phyloP scores from a whole-genome alignment of 2,329 filamentous ascomycete species.

The Curvularia lunata region DNA sequence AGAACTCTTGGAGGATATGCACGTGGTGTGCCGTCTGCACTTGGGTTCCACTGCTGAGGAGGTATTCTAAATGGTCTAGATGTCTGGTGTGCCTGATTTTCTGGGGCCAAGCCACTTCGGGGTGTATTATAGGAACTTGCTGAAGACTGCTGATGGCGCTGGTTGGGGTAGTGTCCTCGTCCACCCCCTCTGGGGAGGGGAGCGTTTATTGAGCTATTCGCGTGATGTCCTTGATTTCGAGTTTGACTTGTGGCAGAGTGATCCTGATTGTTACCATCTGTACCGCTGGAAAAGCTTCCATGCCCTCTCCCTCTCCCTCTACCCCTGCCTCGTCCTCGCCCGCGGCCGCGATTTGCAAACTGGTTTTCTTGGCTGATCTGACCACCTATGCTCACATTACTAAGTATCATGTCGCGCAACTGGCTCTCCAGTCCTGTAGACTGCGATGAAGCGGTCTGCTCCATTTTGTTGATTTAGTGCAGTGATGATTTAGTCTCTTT shows the following conservation, averaged over 20 bases:
- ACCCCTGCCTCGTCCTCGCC: slow-evolving; percentile 10
- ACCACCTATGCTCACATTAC: slow-evolving; percentile 52
- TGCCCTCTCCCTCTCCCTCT: slow-evolving; percentile 26
- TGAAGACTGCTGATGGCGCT: slow-evolving; percentile 19
- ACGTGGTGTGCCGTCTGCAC: slow-evolving; percentile 1
- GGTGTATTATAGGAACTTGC: neutral
- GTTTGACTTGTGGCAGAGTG: slow-evolving; percentile 15
- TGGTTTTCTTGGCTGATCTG: slow-evolving; percentile 27
- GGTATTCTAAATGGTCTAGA: slow-evolving; percentile 8
- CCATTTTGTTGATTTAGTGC: slow-evolving; percentile 26
- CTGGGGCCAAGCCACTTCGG: slow-evolving; percentile 6
- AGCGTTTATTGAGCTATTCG: slow-evolving; percentile 5
- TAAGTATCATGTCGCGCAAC: slow-evolving; percentile 66
- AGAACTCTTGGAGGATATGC: slow-evolving; percentile 27
- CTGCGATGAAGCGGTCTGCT: slow-evolving; percentile 15
- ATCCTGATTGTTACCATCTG: slow-evolving; percentile 12
- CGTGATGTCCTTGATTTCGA: slow-evolving; percentile 17
- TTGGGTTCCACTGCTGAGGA: slow-evolving; percentile 7
- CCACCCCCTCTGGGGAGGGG: slow-evolving; percentile 17
- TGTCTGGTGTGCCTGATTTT: neutral
- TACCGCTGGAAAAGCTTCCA: slow-evolving; percentile 21
- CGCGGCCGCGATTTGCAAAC: slow-evolving; percentile 23
- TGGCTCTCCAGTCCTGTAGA: slow-evolving; percentile 57
- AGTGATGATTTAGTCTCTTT: neutral
- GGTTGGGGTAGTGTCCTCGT: slow-evolving; percentile 13